Evolutionary conservation across 2,329 filamentous ascomycete species (phyloP).

Genomic region (Exophiala dermatitidis): DNA sequence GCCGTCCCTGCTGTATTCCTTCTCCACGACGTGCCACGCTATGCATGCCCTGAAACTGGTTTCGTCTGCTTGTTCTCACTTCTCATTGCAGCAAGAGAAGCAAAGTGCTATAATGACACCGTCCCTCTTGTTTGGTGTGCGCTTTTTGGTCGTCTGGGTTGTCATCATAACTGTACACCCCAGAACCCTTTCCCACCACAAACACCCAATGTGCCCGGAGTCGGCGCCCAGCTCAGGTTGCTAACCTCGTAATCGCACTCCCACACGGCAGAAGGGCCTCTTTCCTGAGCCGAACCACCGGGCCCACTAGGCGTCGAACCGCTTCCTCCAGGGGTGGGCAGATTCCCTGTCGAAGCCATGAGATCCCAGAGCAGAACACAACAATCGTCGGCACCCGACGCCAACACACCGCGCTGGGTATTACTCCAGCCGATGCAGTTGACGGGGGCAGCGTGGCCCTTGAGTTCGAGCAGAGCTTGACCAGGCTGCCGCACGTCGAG

Average conservation of each 20-base stretch:
- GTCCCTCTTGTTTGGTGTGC: background rate
- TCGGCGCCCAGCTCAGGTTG: slow-evolving; percentile 43
- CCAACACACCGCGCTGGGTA: slow-evolving; percentile 73
- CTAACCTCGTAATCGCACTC: slow-evolving; percentile 42
- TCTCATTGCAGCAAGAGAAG: background rate
- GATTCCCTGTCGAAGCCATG: slow-evolving; percentile 48
- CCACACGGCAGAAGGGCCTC: slow-evolving; percentile 41
- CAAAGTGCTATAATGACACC: background rate
- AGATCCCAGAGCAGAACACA: slow-evolving; percentile 92
- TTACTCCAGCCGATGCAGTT: slow-evolving; percentile 98
- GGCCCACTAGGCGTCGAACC: slow-evolving; percentile 4
- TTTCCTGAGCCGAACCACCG: slow-evolving; percentile 30
- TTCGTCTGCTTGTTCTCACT: background rate
- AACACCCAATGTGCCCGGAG: slow-evolving; percentile 38
- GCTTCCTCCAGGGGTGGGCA: slow-evolving; percentile 17
- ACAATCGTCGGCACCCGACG: slow-evolving; percentile 85
- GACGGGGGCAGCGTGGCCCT: slow-evolving; percentile 74
- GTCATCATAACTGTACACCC: slow-evolving; percentile 32
- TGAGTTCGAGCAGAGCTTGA: slow-evolving; percentile 86
- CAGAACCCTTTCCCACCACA: slow-evolving; percentile 42
- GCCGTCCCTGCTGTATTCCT: no score
- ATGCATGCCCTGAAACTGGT: background rate
- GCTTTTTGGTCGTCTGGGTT: background rate
- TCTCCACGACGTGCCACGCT: background rate
- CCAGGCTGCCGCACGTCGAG: slow-evolving; percentile 94